Evolutionary conservation across 768 basidiomycete species (phyloP), one percentile per base, ranked within the genome.

Genomic region (Leucosporidium yakuticum): DNA sequence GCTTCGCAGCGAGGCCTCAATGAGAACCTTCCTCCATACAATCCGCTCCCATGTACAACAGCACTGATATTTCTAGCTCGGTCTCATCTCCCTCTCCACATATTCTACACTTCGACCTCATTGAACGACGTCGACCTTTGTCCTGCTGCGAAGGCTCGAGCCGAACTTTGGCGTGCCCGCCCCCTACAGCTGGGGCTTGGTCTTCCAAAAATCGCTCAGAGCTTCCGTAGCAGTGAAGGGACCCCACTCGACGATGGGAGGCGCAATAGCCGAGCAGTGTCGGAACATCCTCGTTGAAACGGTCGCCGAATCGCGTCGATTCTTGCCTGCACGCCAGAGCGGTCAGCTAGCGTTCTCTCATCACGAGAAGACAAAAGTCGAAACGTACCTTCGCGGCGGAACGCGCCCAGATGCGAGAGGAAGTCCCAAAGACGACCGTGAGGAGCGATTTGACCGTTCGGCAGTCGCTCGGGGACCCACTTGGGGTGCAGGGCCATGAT

Each of bases 401-500:
- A 75, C 50, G 51, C 50, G 29, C 70, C 69, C 51, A 75, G 25
- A 36, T 69, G 57, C 31, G 69, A 70, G n/a, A 67, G 65, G 34
- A 73, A 74, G 31, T 65, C 60, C 64, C 71, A 70, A 48, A 75
- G 60, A 39, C 50, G 60, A 2, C 73, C 74, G 7, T 49, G 39
- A 0, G 71, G 55, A 7, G 55, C 65, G 31, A 73, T 73, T 32
- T 55, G 51, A 2, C 71, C 71, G 50, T 65, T 62, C 12, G 7
- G 31, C 0, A 21, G 27, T 4, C 72, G 55, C 17, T 44, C 32
- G 14, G 67, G 70, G 0, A 70, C 67, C 71, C 72, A 75, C 6
- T 71, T 69, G 1, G 73, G 74, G 27, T 74, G 66, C 0, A 75
- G 68, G 31, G 67, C 74, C 57, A 75, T 67, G n/a, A 75, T 64